Base-by-base conservation (phyloP, 148 eudicot genomes). In the Nyssa sinensis region DNA sequence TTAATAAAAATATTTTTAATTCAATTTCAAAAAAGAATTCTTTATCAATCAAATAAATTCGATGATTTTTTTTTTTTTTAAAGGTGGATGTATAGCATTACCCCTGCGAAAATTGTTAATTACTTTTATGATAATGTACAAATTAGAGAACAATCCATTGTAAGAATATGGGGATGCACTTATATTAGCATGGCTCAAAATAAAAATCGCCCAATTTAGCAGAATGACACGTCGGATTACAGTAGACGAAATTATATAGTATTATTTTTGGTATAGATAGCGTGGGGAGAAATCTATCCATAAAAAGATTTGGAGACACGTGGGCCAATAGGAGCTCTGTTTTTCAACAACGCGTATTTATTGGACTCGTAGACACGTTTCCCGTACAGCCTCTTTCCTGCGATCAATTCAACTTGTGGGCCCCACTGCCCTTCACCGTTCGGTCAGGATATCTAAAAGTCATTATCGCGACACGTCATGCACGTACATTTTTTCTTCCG, bases 401-500 rank as follows among this genome's bases (percentile, higher is more conserved):
- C 53, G 21, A 53, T 19, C 5, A 66, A 31, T 37, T 16, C 5
- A 66, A 31, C 25, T 0, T 16, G 7, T 30, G 41, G 61, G 61
- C 27, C 73, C 72, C 73, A 53, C 62, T 0, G 41, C 41, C 34
- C 71, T 28, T 19, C 58, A 28, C 23, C 0, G 33, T 47, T 12
- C 19, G 3, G 61, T 55, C 73, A 70, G 60, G 37, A 70, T n/a
- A n/a, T 70, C 73, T 0, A 5, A 23, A 53, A 27, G 73, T 70
- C 31, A 57, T 73, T 62, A 73, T 73, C 75, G 58, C 3, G 68
- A 37, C 67, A 62, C 75, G 61, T 73, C 75, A 44, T 41, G n/a
- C 6, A 44, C 25, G 67, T 59, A 37, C 16, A 14, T 62, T 62
- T 62, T n/a, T 62, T 27, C 21, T 44, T 44, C 51, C 12, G 12